A percentile compares a stretch with the other conserved stretches of the same genome.
Conservation (phyloP, 192 early-diverging fungal species). For the Globomyces pollinis-pini region DNA sequence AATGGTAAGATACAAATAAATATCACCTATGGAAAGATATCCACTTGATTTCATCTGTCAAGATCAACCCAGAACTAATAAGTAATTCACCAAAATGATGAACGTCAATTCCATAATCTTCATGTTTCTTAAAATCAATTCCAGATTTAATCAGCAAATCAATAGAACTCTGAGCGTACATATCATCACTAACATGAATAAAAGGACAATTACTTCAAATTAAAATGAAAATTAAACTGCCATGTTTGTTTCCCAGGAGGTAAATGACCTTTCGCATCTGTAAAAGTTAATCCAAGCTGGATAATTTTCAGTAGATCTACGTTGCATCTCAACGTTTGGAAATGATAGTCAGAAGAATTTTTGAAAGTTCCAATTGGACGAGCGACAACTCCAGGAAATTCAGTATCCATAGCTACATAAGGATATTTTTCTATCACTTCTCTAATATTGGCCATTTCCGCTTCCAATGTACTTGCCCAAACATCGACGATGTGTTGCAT, state of each 20-base stretch:
- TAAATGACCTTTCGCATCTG: conserved; percentile 76
- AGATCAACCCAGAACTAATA: conserved; percentile 93
- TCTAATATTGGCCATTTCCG: conserved; percentile 81
- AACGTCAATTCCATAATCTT: conserved; percentile 92
- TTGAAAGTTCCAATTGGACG: conserved; percentile 95
- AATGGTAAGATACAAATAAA: background rate
- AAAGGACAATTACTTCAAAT: conserved; percentile 61
- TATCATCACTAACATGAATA: conserved; percentile 62
- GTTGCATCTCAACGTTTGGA: conserved; percentile 95
- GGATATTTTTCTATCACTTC: conserved; percentile 84
- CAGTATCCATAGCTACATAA: conserved; percentile 98
- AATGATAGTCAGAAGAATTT: conserved; percentile 96
- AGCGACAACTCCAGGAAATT: conserved; percentile 98
- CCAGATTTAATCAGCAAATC: conserved; percentile 94
- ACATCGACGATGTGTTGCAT: conserved; percentile 25
- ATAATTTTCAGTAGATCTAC: conserved; percentile 97
- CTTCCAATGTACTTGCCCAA: conserved; percentile 91
- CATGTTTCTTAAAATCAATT: conserved; percentile 95
- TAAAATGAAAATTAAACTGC: conserved; percentile 99
- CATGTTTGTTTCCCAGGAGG: conserved; percentile 86
- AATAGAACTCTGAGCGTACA: conserved; percentile 99
- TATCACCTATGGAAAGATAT: conserved; percentile 91
- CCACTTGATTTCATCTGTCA: conserved; percentile 93
- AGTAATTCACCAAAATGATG: conserved; percentile 94
- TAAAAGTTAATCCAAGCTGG: conserved; percentile 93